Evolutionary conservation across 768 basidiomycete species (phyloP).

Genomic region (Panellus pusillus): DNA sequence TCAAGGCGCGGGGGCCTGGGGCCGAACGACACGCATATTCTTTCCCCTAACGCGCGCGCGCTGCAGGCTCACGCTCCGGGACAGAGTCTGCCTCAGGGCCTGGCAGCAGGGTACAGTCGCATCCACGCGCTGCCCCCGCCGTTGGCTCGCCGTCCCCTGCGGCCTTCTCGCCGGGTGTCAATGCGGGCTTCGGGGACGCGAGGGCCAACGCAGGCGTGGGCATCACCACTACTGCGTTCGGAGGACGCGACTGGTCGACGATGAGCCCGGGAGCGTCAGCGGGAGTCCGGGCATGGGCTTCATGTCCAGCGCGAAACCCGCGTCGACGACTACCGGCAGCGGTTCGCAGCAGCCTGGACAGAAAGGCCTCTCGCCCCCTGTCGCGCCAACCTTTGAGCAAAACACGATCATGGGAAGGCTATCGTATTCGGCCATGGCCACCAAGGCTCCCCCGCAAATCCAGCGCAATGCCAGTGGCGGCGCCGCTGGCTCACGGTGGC

Average conservation of each 20-base stretch:
- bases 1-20: conserved; percentile 37
- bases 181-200: neutral
- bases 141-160: conserved; percentile 30
- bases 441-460: conserved; percentile 23
- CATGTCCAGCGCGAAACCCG: neutral
- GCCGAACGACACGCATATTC: conserved; percentile 39
- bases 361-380: conserved; percentile 22
- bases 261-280: conserved; percentile 16
- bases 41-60: conserved; percentile 75
- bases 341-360: neutral
- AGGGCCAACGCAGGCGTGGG: conserved; percentile 11
- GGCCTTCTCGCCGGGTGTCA: conserved; percentile 24
- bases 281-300: conserved; percentile 18
- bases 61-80: conserved; percentile 88
- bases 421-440: conserved; percentile 50
- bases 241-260: conserved; percentile 19
- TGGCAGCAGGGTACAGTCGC: conserved; percentile 88
- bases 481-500: conserved; percentile 31
- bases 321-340: neutral
- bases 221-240: neutral
- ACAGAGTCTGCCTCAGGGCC: conserved; percentile 86
- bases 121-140: conserved; percentile 71
- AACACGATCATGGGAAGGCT: conserved; percentile 58
- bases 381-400: conserved; percentile 23
- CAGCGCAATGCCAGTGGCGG: conserved; percentile 34